A percentile compares a stretch with the other conserved stretches of the same genome.
Conservation (phyloP, 495 filamentous ascomycete genomes). For the Penicillium tannophilum region DNA sequence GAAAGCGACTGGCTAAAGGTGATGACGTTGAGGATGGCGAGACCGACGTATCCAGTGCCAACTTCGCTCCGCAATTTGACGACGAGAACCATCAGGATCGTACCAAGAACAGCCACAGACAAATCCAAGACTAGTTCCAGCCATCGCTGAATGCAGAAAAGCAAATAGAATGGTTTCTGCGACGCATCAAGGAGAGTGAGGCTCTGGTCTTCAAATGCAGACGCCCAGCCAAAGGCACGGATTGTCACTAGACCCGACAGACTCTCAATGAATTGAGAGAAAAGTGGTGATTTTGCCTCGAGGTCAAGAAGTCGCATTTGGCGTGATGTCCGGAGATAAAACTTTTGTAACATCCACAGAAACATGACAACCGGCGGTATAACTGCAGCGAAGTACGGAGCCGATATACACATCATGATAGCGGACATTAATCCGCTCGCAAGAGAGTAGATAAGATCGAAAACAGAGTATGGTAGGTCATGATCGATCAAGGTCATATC, state of each 20-base stretch:
- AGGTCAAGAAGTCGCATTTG: constrained; percentile 62
- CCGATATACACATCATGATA: constrained; percentile 11
- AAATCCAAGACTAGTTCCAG: constrained; percentile 46
- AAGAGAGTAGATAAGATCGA: background rate
- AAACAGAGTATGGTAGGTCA: constrained; percentile 7
- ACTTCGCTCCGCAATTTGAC: constrained; percentile 21
- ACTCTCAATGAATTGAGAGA: constrained; percentile 52
- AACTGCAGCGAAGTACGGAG: constrained; percentile 8
- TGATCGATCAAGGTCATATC: constrained; percentile 16
- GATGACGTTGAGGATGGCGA: constrained; percentile 24
- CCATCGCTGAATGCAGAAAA: constrained; percentile 49
- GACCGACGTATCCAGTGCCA: constrained; percentile 37
- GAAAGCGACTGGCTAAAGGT: constrained; percentile 15
- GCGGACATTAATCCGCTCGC: background rate
- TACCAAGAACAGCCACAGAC: constrained; percentile 29
- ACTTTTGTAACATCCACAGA: constrained; percentile 37
- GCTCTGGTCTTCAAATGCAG: constrained; percentile 25
- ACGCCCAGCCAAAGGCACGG: constrained; percentile 50
- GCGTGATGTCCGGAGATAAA: constrained; percentile 62
- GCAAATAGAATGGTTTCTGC: constrained; percentile 46
- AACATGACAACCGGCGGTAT: constrained; percentile 4
- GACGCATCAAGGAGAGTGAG: constrained; percentile 34
- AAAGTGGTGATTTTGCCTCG: constrained; percentile 54
- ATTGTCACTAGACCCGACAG: constrained; percentile 47
- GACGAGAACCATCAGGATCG: constrained; percentile 3